These are phyloP conservation scores for Linderniella brevidens DNA, from an alignment of 257 asterid genomes.

Conservation along the genomic window DNA sequence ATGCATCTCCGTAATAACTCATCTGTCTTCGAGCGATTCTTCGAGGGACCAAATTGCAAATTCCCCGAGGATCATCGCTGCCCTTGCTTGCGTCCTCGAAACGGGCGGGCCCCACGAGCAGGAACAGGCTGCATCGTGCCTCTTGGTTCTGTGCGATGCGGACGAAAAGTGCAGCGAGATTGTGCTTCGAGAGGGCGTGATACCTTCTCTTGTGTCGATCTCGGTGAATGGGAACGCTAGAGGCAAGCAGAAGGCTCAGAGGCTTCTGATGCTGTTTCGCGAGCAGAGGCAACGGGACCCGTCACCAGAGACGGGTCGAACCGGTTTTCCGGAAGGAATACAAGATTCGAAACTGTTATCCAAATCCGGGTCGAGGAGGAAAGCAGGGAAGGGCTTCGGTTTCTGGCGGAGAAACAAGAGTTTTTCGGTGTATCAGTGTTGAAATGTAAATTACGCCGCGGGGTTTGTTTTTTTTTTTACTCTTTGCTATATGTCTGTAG, in stretches of 20 bases:
- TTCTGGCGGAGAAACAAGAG: constrained; percentile 71
- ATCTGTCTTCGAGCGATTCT: constrained; percentile 44
- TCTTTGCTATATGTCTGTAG: too few relatives aligned
- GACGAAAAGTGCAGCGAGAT: constrained; percentile 69
- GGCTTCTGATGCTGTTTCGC: constrained; percentile 81
- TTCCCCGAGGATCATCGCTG: constrained; percentile 34
- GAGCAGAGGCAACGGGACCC: constrained; percentile 88
- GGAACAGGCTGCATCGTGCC: constrained; percentile 87
- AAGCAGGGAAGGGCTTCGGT: constrained; percentile 45
- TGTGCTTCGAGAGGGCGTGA: constrained; percentile 95
- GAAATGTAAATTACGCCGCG: background rate
- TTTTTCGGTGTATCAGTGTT: constrained; percentile 49
- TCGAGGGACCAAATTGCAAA: constrained; percentile 45
- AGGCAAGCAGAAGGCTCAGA: constrained; percentile 94
- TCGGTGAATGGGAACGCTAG: constrained; percentile 82
- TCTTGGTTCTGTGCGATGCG: constrained; percentile 53
- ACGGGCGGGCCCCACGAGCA: constrained; percentile 68
- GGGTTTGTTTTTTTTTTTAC: too few relatives aligned
- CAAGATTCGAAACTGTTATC: constrained; percentile 33
- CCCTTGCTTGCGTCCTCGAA: constrained; percentile 55
- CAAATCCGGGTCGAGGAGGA: constrained; percentile 58
- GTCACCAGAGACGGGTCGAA: constrained; percentile 16
- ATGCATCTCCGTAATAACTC: constrained; percentile 64
- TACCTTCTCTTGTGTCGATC: constrained; percentile 75
- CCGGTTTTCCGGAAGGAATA: background rate